These are phyloP conservation scores for Heritiera littoralis DNA, from an alignment of 345 rosid genomes.

Conservation along the genomic window DNA sequence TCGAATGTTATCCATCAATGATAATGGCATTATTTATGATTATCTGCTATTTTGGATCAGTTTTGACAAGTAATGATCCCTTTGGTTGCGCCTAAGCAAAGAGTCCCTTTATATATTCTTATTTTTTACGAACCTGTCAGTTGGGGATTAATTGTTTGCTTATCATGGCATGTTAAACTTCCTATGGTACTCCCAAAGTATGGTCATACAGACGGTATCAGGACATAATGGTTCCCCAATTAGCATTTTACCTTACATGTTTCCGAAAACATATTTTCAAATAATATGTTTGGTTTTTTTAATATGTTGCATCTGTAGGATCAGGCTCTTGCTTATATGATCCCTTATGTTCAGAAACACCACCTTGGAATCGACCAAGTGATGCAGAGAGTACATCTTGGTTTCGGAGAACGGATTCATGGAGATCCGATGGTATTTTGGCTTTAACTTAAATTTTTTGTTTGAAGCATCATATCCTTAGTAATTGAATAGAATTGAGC, in stretches of 20 bases:
- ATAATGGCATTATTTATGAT: not conserved
- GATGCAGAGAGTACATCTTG: slow-evolving; percentile 36
- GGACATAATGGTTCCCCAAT: not conserved
- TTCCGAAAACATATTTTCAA: not conserved
- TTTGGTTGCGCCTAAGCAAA: not conserved
- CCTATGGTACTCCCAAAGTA: not conserved
- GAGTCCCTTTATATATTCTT: not conserved
- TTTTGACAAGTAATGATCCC: not conserved
- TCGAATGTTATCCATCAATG: not conserved
- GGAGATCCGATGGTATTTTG: slow-evolving; percentile 42
- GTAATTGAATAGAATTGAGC: not conserved
- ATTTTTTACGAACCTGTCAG: not conserved
- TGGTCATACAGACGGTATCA: not conserved
- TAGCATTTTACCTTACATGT: not conserved
- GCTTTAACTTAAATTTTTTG: slow-evolving; percentile 15
- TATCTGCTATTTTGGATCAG: not conserved
- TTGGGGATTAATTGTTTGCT: not conserved
- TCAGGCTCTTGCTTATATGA: slow-evolving; percentile 57
- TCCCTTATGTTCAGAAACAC: slow-evolving; percentile 49
- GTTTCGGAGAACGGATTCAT: not conserved
- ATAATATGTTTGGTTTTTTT: not conserved
- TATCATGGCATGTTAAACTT: slow-evolving; percentile 6
- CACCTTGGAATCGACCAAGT: slow-evolving; percentile 30
- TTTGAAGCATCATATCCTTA: not conserved
- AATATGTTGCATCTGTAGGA: slow-evolving; percentile 31